Evolutionary conservation across 768 basidiomycete species (phyloP).

Genomic region (Trametes cingulata): DNA sequence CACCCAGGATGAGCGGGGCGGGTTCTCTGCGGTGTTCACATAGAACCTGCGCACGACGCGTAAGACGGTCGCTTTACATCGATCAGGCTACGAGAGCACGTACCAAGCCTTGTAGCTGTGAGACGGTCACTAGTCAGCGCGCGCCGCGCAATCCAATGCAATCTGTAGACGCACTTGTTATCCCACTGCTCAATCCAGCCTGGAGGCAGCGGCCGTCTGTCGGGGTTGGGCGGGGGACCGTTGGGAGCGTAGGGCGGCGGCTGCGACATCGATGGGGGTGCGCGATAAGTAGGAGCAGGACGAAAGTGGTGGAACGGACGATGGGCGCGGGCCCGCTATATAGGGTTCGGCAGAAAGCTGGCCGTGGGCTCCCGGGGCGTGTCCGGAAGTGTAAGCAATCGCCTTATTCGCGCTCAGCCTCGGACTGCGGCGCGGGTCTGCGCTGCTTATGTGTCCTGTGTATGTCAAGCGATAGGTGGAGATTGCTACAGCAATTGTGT

Average conservation of each 20-base stretch:
- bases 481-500: background rate
- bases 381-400: slow-evolving; percentile 11
- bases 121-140: slow-evolving; percentile 8
- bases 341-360: slow-evolving; percentile 13
- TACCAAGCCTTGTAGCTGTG: slow-evolving; percentile 68
- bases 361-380: slow-evolving; percentile 15
- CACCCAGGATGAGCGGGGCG: slow-evolving; percentile 67
- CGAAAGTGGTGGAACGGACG: slow-evolving; percentile 10
- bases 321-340: slow-evolving; percentile 15
- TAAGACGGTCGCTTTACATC: background rate
- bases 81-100: slow-evolving; percentile 19
- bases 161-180: slow-evolving; percentile 51
- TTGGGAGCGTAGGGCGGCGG: slow-evolving; percentile 39
- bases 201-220: slow-evolving; percentile 58
- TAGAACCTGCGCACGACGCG: slow-evolving; percentile 59
- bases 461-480: background rate
- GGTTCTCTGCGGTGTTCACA: slow-evolving; percentile 62
- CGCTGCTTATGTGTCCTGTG: slow-evolving; percentile 9
- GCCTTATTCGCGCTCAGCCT: background rate
- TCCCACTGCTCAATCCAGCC: slow-evolving; percentile 76
- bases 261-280: slow-evolving; percentile 39
- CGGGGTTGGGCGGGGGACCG: slow-evolving; percentile 35
- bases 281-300: slow-evolving; percentile 10
- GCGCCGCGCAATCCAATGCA: slow-evolving; percentile 24
- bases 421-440: slow-evolving; percentile 3